Conservation (phyloP, 2,329 filamentous ascomycete genomes). For the Verticillium zaregamsianum region DNA sequence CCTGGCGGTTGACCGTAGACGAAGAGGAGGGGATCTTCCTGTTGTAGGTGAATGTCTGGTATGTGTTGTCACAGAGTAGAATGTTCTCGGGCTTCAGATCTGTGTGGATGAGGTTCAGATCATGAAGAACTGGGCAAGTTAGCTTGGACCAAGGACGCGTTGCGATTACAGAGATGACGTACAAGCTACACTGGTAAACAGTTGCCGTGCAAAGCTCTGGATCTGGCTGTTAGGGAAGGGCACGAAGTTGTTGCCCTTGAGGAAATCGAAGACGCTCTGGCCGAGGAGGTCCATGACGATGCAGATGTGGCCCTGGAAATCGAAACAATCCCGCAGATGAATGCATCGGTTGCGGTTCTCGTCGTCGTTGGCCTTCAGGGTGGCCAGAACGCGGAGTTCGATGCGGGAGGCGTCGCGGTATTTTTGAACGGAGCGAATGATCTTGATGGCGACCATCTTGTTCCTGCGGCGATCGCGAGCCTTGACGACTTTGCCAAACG, state of each 20-base stretch:
- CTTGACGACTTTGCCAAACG: constrained; percentile 97
- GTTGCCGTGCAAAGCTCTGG: constrained; percentile 89
- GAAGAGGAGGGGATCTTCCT: constrained; percentile 66
- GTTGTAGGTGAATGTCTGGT: constrained; percentile 69
- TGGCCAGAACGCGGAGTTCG: constrained; percentile 87
- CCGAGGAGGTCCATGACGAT: constrained; percentile 74
- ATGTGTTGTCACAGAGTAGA: constrained; percentile 59
- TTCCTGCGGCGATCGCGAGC: constrained; percentile 75
- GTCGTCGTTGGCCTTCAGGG: constrained; percentile 84
- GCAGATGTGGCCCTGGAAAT: constrained; percentile 96
- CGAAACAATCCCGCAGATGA: constrained; percentile 93
- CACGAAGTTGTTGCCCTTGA: constrained; percentile 92
- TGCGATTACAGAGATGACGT: constrained; percentile 35
- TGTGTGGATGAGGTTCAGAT: constrained; percentile 95
- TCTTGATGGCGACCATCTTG: constrained; percentile 87
- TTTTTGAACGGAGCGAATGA: constrained; percentile 96
- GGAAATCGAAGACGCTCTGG: constrained; percentile 96
- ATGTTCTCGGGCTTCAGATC: constrained; percentile 70
- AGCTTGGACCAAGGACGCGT: constrained; percentile 3
- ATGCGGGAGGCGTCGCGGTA: constrained; percentile 96
- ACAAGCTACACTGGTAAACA: constrained; percentile 98
- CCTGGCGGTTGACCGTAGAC: constrained; percentile 53
- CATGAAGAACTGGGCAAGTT: constrained; percentile 70
- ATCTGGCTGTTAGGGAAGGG: constrained; percentile 99
- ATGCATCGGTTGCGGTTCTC: constrained; percentile 95